Base-by-base conservation (phyloP, 805 yeast genomes). In the Naumovozyma baii region DNA sequence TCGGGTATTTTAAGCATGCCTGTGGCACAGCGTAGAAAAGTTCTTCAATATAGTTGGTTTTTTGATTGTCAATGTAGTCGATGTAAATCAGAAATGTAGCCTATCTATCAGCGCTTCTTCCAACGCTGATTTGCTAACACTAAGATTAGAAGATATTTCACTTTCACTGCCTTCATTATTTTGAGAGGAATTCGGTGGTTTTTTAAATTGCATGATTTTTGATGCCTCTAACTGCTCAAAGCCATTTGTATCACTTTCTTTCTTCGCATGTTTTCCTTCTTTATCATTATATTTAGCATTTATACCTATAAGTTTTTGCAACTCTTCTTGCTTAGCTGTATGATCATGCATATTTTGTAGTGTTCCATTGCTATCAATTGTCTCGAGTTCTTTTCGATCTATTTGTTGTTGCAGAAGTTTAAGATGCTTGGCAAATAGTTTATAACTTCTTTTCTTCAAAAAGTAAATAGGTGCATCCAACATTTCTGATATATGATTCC, bases 1-100 rank as follows among this genome's bases (percentile, higher is more conserved):
- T 81, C 80, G n/a, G 73, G 74, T 17, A 33, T 46, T 44, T 62
- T 67, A 28, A 49, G 63, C 3, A 54, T 69, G 14, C 72, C 72
- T 36, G 67, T 66, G 13, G 49, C 45, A 2, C 61, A 62, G 25
- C 62, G 85, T 42, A 68, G 67, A 37, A 47, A 51, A 25, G 56
- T 64, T 10, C 55, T 79, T 42, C 53, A 49, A 16, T 72, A 68
- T 34, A 69, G 68, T 33, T 79, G 84, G 84, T 76, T 76, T 48
- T 79, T 79, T 46, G 58, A 59, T 13, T 79, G 84, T 52, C 62
- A 59, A 2, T 79, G 83, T 52, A 50, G 40, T 1, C 63, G 69
- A 38, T 78, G 84, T 52, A 25, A 31, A 18, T 50, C 44, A 49
- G 41, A 48, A 57, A 39, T 59, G 61, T 36, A 63, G 41, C 16